Base-by-base conservation (phyloP, 352 stramenopile species). In the Phytopythium delawarense region DNA sequence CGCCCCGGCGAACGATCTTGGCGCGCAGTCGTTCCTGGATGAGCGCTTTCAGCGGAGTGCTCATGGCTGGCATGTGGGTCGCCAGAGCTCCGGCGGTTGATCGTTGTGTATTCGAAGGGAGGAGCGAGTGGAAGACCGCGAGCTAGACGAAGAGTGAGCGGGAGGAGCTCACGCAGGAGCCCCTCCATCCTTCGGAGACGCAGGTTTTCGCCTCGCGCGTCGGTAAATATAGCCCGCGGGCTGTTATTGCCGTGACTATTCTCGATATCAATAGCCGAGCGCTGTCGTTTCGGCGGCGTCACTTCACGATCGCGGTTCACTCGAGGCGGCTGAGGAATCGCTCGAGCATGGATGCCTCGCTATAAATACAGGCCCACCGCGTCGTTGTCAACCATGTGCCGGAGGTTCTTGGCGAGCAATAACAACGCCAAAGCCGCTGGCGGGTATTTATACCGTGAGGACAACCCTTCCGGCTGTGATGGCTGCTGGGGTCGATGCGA, bases 1-100 rank as follows among this genome's bases (percentile, higher is more conserved):
- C 64, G 2, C 54, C 45, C 59, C 69, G 69, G 25, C 77, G 75
- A 7, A 84, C 75, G 44, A 91, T 88, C 65, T 91, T 91, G 40
- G 79, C 78, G 23, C 76, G 76, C 18, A 91, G 62, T 12, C 81
- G 81, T 61, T 91, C 79, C 65, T 89, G 79, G 54, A 91, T 88
- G 25, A 91, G 76, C 11, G 80, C 78, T 59, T 89, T 89, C 25
- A 89, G 57, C 13, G 79, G 80, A 18, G 79, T 91, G 45, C 72
- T 73, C 78, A 90, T 89, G 2, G 23, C 55, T 50, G 55, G 55
- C 55, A 60, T 60, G 23, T 34, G 55, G 25, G 2, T 59, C 21
- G 64, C 35, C 9, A 18, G 21, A 5, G 37, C 37, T 54, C 21
- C 34, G 34, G 8, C 39, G 18, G 37, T 23, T 23, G 7, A 23